phyloP scores from a whole-genome alignment of 2,329 filamentous ascomycete species.

The Arthrobotrys megalospora region DNA sequence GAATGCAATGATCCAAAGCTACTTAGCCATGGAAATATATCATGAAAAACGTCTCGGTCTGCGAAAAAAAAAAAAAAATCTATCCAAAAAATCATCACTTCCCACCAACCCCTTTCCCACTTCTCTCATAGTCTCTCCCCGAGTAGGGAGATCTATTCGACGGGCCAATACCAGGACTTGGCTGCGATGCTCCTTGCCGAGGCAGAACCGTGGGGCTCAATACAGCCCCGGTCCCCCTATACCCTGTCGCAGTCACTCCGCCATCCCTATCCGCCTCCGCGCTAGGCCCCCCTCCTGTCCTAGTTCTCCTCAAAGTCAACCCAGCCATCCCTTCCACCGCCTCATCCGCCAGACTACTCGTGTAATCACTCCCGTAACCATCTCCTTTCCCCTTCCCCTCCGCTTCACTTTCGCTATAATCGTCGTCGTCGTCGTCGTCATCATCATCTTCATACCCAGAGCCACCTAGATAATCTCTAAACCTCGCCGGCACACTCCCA shows the following conservation, averaged over 20 bases:
- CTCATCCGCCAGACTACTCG: slow-evolving; percentile 35
- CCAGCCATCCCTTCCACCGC: slow-evolving; percentile 49
- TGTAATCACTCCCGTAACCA: slow-evolving; percentile 14
- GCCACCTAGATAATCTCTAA: slow-evolving; percentile 60
- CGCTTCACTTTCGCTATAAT: slow-evolving; percentile 65
- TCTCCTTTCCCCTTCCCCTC: slow-evolving; percentile 3
- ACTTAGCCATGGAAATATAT: neutral
- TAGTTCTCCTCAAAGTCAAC: slow-evolving; percentile 36
- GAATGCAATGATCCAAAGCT: neutral
- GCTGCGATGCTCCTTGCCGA: neutral
- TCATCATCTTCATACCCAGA: slow-evolving; percentile 22
- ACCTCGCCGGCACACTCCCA: slow-evolving; percentile 53
- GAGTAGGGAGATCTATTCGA: slow-evolving; percentile 22
- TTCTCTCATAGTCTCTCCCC: slow-evolving; percentile 46
- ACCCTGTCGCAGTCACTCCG: slow-evolving; percentile 10
- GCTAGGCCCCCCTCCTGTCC: neutral
- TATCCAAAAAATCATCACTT: neutral
- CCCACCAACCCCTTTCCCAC: neutral
- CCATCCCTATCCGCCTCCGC: slow-evolving; percentile 1
- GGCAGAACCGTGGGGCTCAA: slow-evolving; percentile 33
- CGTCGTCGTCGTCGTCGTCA: slow-evolving; percentile 65
- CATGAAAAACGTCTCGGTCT: neutral
- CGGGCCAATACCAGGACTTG: slow-evolving; percentile 35
- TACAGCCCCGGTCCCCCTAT: slow-evolving; percentile 45
- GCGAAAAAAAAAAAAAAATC: neutral